Base-by-base conservation (phyloP, 2,329 filamentous ascomycete genomes). In the Ascomycota sp. region DNA sequence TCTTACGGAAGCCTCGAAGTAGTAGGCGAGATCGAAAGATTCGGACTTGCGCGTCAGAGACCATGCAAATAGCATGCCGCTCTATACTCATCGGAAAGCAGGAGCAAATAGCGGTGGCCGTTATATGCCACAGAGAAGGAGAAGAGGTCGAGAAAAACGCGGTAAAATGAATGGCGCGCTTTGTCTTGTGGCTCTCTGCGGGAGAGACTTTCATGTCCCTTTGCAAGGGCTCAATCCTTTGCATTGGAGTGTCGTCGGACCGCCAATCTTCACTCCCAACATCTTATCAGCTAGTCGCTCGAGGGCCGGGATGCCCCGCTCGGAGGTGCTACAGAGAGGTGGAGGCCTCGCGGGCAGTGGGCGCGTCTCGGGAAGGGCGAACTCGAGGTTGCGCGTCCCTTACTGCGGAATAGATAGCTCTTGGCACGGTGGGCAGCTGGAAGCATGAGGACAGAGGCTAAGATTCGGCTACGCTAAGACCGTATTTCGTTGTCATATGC, bases 91-190 rank as follows among this genome's bases (percentile, higher is more conserved):
- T 31, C 30, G 8, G 30, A 9, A 3, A 24, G 7, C 11, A 31
- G 30, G 6, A 31, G 30, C 9, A 31, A 24, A 24, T 29, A 33
- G 25, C 26, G 25, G 32, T 33, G 32, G 16, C 25, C 26, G 32
- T 33, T 33, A 16, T 33, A 33, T 28, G 26, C 32, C 32, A 16
- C 32, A 33, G 32, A 10, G 16, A 33, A 33, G 9, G 9, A 26
- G 32, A 33, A 33, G 9, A 33, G n/a, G 16, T 33, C 32, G 27
- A 33, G 9, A 13, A 33, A 29, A 13, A 33, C 12, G 4, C 32
- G 32, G 21, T 33, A 33, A n/a, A 33, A 33, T 7, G 32, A 27
- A 13, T 33, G 32, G 28, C 26, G 16, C n/a, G 32, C 28, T 24
- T 16, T 27, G 25, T 28, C 24, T 21, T n/a, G 7, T 10, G 32